Base-by-base conservation (phyloP, 345 rosid genomes). In the Bretschneidera sinensis region DNA sequence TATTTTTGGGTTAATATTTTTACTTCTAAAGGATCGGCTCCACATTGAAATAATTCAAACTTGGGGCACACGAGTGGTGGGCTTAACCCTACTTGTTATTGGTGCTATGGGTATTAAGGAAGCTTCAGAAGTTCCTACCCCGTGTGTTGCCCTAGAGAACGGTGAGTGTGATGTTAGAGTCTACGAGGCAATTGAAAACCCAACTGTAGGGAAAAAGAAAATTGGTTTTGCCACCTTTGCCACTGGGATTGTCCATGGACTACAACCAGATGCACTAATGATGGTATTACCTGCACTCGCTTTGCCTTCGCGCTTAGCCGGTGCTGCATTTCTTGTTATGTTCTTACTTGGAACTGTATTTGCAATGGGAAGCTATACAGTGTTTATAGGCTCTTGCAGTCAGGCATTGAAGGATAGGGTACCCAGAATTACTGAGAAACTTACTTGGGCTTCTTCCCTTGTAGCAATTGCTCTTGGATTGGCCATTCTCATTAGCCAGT, bases 321-420 rank as follows among this genome's bases (percentile, higher is more conserved):
- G 99, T 34, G 87, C 92, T 47, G 96, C 95, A 14, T 94, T 91
- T 81, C 84, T 94, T 16, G 54, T 77, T 16, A 94, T 94, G 97
- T 88, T 94, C 78, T 70, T 94, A 63, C 48, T 86, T 23, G 99
- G 95, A 16, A 94, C 99, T 0, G 99, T 91, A 2, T 60, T 94
- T 7, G 87, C 99, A 0, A 94, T 94, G 99, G 99, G 97, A 61
- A 88, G 96, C 71, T 91, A 94, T 72, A 91, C 99, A 0, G 97
- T 81, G 64, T 84, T 94, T 54, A 76, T 94, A 51, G 96, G 97
- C 33, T 90, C 99, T 0, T 86, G 92, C 72, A 86, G 97, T 25
- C 76, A 81, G 69, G 97, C 95, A 0, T 66, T 94, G 39, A 94
- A 91, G 76, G 92, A 83, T 21, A 82, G 91, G 64, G 73, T 91